Evolutionary conservation across 768 basidiomycete species (phyloP), one percentile per base, ranked within the genome.

Genomic region (Termitomyces sp.): DNA sequence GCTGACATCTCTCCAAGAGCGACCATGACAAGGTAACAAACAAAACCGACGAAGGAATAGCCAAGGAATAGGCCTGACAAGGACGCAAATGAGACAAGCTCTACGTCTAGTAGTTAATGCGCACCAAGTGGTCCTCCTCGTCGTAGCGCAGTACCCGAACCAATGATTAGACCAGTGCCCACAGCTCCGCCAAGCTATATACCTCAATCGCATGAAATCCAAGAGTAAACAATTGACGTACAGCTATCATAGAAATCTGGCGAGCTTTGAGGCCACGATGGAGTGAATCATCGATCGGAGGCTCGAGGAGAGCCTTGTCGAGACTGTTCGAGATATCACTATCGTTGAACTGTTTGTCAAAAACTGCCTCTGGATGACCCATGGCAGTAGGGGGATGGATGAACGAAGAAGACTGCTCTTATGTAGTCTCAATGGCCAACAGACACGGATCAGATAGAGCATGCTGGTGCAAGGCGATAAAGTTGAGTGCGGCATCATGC

Each of bases 11-110:
- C 79, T 54, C 79, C 78, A 5, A 81, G 72, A 9, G 78, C 74
- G 41, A 81, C 70, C 81, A 85, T 83, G 55, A 83, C 84, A 55
- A 85, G 70, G 67, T 81, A 83, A 66, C 82, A 83, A 24, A 84
- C 73, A 46, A 81, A 69, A 16, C 84, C 82, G 50, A 86, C 77
- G 62, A 81, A 81, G 7, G 72, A 63, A 60, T 78, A 78, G 3
- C 77, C 78, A 41, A 72, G 53, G 49, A 72, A 59, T 2, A 72
- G 58, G 28, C 70, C 66, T 66, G 34, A 28, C 3, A 24, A 47
- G n/a, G 46, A 6, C 47, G 28, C 26, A 29, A 22, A 49, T 45
- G 28, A 53, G 48, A 44, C 16, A 64, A 22, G 49, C 8, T 41
- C 28, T 16, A 41, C 20, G 10, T 31, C 7, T 24, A 31, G 13